These are phyloP conservation scores for Trichothecium roseum DNA, from an alignment of 2,329 filamentous ascomycete species.

Conservation along the genomic window DNA sequence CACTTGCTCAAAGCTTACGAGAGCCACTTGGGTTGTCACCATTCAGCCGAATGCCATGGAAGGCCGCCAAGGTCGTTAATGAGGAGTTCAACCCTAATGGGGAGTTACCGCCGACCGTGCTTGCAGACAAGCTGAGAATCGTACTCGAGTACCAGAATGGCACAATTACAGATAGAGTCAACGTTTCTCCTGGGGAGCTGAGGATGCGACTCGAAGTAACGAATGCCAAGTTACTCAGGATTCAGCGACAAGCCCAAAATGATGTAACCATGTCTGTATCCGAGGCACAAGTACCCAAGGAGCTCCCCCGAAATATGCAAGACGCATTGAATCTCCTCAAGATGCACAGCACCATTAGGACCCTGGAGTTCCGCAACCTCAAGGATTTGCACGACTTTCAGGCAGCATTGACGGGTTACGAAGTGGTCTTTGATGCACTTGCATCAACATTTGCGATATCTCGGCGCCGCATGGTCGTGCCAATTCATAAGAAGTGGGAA, in stretches of 20 bases:
- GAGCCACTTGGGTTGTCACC: constrained; percentile 38
- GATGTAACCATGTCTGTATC: constrained; percentile 70
- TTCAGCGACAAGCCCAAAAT: constrained; percentile 63
- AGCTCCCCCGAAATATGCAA: constrained; percentile 51
- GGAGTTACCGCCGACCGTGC: constrained; percentile 54
- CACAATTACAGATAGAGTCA: constrained; percentile 73
- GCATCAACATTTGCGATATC: constrained; percentile 72
- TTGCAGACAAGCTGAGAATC: constrained; percentile 67
- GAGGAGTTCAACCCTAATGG: constrained; percentile 50
- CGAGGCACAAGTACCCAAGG: constrained; percentile 52
- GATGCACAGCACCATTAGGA: constrained; percentile 55
- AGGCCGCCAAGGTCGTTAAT: constrained; percentile 62
- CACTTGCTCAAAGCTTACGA: constrained; percentile 44
- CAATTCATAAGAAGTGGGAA: constrained; percentile 92
- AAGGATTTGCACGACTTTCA: constrained; percentile 71
- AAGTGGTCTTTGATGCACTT: constrained; percentile 62
- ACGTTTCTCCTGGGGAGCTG: constrained; percentile 66
- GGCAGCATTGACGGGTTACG: constrained; percentile 67
- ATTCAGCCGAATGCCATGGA: constrained; percentile 49
- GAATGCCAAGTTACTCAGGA: constrained; percentile 49
- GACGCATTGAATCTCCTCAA: constrained; percentile 52
- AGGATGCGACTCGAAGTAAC: constrained; percentile 55
- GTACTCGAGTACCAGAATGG: constrained; percentile 68
- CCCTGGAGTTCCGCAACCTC: constrained; percentile 56
- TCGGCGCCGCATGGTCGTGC: constrained; percentile 77